These are phyloP conservation scores for Phytopythium helicoides DNA, from an alignment of 352 stramenopile genomes.

Conservation along the genomic window DNA sequence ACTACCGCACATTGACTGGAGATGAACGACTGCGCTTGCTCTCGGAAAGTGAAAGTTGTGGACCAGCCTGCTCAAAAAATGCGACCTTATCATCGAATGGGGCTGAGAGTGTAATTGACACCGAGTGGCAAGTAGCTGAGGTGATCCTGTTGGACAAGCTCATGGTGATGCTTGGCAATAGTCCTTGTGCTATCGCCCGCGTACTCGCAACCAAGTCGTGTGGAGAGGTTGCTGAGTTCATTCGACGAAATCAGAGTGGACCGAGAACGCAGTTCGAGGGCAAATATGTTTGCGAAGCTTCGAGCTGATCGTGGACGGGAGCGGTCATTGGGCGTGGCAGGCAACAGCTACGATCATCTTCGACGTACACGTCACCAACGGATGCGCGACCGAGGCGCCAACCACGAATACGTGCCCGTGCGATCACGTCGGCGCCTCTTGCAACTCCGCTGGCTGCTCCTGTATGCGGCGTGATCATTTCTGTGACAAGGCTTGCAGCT, in stretches of 20 bases:
- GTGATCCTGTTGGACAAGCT: constrained; percentile 40
- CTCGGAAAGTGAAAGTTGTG: constrained; percentile 19
- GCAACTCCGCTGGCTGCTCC: constrained; percentile 61
- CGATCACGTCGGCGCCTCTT: constrained; percentile 48
- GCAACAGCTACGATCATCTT: constrained; percentile 70
- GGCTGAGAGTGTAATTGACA: neutral
- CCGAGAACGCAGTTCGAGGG: neutral
- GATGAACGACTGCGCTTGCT: constrained; percentile 24
- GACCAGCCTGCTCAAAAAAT: constrained; percentile 20
- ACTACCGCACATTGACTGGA: constrained; percentile 44
- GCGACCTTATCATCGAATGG: neutral
- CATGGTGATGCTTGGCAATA: constrained; percentile 27
- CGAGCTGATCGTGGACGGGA: constrained; percentile 13
- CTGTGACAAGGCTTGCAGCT: constrained; percentile 69
- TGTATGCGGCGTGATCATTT: constrained; percentile 85
- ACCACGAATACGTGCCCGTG: constrained; percentile 75
- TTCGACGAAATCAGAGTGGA: neutral
- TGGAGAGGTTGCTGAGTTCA: constrained; percentile 25
- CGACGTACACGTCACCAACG: constrained; percentile 66
- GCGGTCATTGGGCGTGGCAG: constrained; percentile 29
- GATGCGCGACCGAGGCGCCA: constrained; percentile 78
- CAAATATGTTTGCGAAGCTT: neutral
- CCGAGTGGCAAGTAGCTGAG: constrained; percentile 41
- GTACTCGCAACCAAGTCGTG: constrained; percentile 47
- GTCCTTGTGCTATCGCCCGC: constrained; percentile 38